phyloP scores from a whole-genome alignment of 1,284 basidiomycete species.

The Sporisorium exsertum region DNA sequence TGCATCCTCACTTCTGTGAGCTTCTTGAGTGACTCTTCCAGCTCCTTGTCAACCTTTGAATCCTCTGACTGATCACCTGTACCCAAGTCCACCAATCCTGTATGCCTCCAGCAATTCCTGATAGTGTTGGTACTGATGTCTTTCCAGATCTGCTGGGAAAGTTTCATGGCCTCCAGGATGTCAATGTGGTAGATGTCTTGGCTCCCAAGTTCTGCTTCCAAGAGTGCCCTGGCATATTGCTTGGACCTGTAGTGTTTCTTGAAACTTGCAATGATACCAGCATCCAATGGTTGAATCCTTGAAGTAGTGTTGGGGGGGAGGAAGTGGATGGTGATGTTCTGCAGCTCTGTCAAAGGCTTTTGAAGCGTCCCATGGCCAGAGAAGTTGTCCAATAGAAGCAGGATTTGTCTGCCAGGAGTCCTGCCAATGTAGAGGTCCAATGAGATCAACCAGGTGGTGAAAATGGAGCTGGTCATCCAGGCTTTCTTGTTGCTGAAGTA shows the following conservation, averaged over 20 bases:
- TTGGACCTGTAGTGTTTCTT: not conserved
- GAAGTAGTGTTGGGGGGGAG: slow-evolving; percentile 1
- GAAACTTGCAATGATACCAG: not conserved
- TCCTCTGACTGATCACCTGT: not conserved
- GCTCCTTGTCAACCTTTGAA: not conserved
- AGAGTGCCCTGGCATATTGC: not conserved
- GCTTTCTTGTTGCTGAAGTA: not conserved
- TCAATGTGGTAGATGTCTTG: not conserved
- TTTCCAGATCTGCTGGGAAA: not conserved
- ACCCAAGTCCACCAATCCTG: not conserved
- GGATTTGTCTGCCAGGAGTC: slow-evolving; percentile 9
- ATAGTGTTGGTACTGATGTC: not conserved
- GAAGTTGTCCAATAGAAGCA: slow-evolving; percentile 9
- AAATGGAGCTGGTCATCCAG: not conserved
- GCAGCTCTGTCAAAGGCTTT: slow-evolving; percentile 8
- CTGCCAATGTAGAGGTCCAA: not conserved
- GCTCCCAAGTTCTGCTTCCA: slow-evolving; percentile 2
- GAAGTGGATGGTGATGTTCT: slow-evolving; percentile 4
- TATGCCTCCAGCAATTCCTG: not conserved
- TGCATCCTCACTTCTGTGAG: not conserved
- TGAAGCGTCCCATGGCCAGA: not conserved
- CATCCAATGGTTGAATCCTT: not conserved
- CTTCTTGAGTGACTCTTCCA: not conserved
- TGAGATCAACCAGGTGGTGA: not conserved
- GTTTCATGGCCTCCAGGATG: not conserved